A percentile compares a stretch with the other conserved stretches of the same genome.
Evolutionary conservation across 768 basidiomycete genomes (phyloP).

Genomic region (Rhizopogon vinicolor): DNA sequence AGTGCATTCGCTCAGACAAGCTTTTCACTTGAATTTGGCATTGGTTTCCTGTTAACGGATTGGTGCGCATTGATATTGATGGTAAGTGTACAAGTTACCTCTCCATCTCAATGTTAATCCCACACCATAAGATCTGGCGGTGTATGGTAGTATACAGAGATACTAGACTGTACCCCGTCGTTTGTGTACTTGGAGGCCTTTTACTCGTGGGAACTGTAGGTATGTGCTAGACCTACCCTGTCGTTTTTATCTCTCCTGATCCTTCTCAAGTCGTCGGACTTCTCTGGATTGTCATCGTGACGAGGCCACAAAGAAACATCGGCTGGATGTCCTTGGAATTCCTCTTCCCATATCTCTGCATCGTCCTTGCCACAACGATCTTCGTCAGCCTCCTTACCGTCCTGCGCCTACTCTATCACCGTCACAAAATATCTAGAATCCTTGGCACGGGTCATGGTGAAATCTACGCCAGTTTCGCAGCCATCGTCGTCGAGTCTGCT

Average conservation of each 20-base stretch:
- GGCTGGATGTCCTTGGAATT: slow-evolving; percentile 28
- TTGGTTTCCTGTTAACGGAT: slow-evolving; percentile 24
- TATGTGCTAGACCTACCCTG: slow-evolving; percentile 1
- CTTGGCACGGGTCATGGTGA: slow-evolving; percentile 22
- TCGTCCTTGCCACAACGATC: slow-evolving; percentile 30
- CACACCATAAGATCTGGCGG: slow-evolving; percentile 22
- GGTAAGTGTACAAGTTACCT: slow-evolving; percentile 11
- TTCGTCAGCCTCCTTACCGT: slow-evolving; percentile 26
- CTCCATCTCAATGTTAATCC: background rate
- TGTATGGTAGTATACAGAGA: slow-evolving; percentile 28
- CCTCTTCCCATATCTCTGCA: slow-evolving; percentile 27
- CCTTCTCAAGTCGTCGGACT: slow-evolving; percentile 20
- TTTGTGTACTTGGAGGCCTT: slow-evolving; percentile 12
- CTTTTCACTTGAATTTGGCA: slow-evolving; percentile 21
- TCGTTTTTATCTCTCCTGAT: background rate
- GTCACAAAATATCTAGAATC: slow-evolving; percentile 16
- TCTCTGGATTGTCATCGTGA: slow-evolving; percentile 25
- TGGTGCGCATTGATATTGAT: slow-evolving; percentile 27
- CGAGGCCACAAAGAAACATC: slow-evolving; percentile 13
- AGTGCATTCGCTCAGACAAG: slow-evolving; percentile 18
- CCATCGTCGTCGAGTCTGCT: slow-evolving; percentile 31
- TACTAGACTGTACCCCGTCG: slow-evolving; percentile 13
- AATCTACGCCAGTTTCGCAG: slow-evolving; percentile 28
- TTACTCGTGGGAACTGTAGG: slow-evolving; percentile 22
- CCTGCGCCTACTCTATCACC: slow-evolving; percentile 25